Base-by-base conservation (phyloP, 108 stramenopile species). In the Pseudonitzschia delicatissima region DNA sequence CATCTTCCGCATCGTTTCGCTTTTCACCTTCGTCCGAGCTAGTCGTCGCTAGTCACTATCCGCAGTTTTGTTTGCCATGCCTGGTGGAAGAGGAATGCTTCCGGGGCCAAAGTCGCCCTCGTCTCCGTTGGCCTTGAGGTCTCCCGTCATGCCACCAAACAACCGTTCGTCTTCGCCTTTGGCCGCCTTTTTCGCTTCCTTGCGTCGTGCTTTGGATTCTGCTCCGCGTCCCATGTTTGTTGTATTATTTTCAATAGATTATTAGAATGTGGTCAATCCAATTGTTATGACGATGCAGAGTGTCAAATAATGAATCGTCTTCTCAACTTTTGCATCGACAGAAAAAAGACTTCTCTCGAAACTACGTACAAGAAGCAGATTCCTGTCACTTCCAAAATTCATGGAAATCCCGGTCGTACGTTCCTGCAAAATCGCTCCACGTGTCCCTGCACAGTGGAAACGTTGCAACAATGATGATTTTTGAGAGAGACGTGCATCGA, bases 191-290 rank as follows among this genome's bases (percentile, higher is more conserved):
- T 79, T 77, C 45, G 66, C 67, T 28, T 83, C 77, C 37, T 85
- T 82, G 44, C 85, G 81, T 1, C 80, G 76, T 8, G 82, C 61
- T 52, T 93, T 93, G 59, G 71, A 88, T 76, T 83, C 87, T 53
- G 77, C 52, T 77, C 90, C 90, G 63, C 87, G 74, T 34, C 86
- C 90, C 90, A 91, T 90, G 52, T 34, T 82, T 9, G 23, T 33
- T 11, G 42, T 27, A 28, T 26, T 65, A 12, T 12, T 42, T 12
- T 42, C 9, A 42, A n/a, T n/a, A n/a, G n/a, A n/a, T n/a, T n/a
- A n/a, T n/a, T n/a, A n/a, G n/a, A n/a, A n/a, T n/a, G n/a, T n/a
- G n/a, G n/a, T n/a, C n/a, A n/a, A n/a, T n/a, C n/a, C n/a, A n/a
- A n/a, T n/a, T n/a, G n/a, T n/a, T n/a, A n/a, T n/a, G n/a, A n/a